Base-by-base conservation (phyloP, 345 rosid genomes). In the Chamaenerion angustifolium region DNA sequence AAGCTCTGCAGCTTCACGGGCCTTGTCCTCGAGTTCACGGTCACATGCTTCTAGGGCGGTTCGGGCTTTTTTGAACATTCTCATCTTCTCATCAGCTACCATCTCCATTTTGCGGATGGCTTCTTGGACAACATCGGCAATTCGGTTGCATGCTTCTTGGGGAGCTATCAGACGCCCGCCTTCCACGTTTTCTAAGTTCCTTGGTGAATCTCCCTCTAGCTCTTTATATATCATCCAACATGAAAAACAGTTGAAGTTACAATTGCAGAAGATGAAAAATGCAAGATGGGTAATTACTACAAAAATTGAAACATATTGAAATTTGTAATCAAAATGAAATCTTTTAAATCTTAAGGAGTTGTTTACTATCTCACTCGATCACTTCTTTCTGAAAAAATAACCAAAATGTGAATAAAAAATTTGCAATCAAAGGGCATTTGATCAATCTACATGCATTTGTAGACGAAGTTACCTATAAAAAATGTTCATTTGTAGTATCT, bases 31-130 rank as follows among this genome's bases (percentile, higher is more conserved):
- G 51, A 93, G 58, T 63, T 93, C 99, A 19, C 79, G 83, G 58
- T 88, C 99, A 54, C 94, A 85, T 47, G 77, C 76, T 49, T 88
- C 95, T 8, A 88, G 80, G 16, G 79, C 67, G 77, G 72, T 16
- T 42, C 82, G 80, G 37, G 95, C 83, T 77, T 88, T 93, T 71
- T 93, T 93, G 55, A 79, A 82, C 94, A 85, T 77, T 71, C 85
- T 79, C 76, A 68, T 73, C 79, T 93, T 88, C 74, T 88, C 99
- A 58, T 93, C 94, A 2, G 95, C 83, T 60, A 88, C 99, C 88
- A 93, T 77, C 65, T 85, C 99, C 97, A 88, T 85, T 70, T 93
- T 93, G 76, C 77, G 76, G 56, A 93, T 68, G 53, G 95, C 94
- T 64, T 93, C 99, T 57, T 85, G 82, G 40, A 88, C 97, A 63